phyloP scores from a whole-genome alignment of 1,284 basidiomycete species.

The Cutaneotrichosporon sp. region DNA sequence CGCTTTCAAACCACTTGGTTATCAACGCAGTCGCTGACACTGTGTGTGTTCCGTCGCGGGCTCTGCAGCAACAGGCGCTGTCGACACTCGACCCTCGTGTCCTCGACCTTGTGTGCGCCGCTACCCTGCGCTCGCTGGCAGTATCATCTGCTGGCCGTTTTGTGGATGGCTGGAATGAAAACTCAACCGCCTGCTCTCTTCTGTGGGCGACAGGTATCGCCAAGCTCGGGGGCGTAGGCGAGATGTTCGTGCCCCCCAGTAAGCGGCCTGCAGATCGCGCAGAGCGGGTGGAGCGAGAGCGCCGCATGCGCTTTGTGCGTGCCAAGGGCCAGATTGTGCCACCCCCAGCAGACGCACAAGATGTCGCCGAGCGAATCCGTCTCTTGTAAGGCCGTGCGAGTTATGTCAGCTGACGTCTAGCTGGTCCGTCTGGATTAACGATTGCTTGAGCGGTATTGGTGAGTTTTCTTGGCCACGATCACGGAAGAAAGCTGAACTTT shows the following conservation, averaged over 20 bases:
- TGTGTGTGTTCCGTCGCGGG: slow-evolving; percentile 17
- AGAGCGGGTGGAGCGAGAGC: slow-evolving; percentile 19
- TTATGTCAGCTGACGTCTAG: slow-evolving; percentile 14
- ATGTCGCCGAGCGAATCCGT: slow-evolving; percentile 35
- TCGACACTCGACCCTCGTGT: slow-evolving; percentile 29
- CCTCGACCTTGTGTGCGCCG: slow-evolving; percentile 36
- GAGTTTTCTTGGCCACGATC: neutral
- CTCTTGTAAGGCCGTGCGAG: slow-evolving; percentile 36
- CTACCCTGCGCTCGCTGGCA: slow-evolving; percentile 22
- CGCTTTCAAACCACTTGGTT: slow-evolving; percentile 1
- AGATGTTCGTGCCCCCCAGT: slow-evolving; percentile 17
- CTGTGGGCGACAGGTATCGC: slow-evolving; percentile 30
- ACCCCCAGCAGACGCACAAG: slow-evolving; percentile 17
- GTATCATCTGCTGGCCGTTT: slow-evolving; percentile 28
- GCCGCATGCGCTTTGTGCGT: slow-evolving; percentile 19
- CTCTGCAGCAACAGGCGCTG: slow-evolving; percentile 23
- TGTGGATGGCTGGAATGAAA: slow-evolving; percentile 40
- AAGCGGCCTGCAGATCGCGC: slow-evolving; percentile 7
- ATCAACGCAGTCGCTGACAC: slow-evolving; percentile 7
- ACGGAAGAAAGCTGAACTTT: neutral
- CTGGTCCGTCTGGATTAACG: slow-evolving; percentile 36
- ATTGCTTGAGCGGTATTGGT: slow-evolving; percentile 18
- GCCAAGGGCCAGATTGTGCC: slow-evolving; percentile 27
- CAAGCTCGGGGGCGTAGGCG: slow-evolving; percentile 31
- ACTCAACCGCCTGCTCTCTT: slow-evolving; percentile 18